Percentiles rank a stretch among this genome's conserved stretches.
Evolutionary conservation across 805 yeast species (phyloP).

Genomic region (Tetrapisispora nanseiensis): DNA sequence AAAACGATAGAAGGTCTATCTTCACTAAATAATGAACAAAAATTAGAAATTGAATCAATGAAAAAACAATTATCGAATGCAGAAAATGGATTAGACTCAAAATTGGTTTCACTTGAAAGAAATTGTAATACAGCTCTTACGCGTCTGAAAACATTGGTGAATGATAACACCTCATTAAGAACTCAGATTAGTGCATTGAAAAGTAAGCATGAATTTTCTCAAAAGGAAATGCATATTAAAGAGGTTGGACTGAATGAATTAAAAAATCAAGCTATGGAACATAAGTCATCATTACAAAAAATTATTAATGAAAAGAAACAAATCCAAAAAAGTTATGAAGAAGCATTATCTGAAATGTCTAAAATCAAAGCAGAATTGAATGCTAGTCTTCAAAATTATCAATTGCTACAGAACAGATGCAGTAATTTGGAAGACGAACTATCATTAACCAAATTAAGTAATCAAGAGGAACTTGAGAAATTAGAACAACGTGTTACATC

Average conservation of each 20-base stretch:
- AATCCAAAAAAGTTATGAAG: constrained; percentile 21
- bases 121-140: constrained; percentile 30
- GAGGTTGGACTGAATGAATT: constrained; percentile 29
- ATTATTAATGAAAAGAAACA: too few relatives aligned
- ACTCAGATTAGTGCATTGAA: constrained; percentile 32
- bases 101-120: constrained; percentile 27
- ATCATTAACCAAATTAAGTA: constrained; percentile 23
- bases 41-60: constrained; percentile 26
- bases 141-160: constrained; percentile 31
- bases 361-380: constrained; percentile 21
- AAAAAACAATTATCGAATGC: constrained; percentile 25
- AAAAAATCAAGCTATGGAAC: constrained; percentile 19
- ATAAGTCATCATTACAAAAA: too few relatives aligned
- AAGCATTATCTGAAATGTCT: constrained; percentile 21
- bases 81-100: constrained; percentile 29
- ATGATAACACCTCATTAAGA: constrained; percentile 38
- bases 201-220: constrained; percentile 30
- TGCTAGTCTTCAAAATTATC: constrained; percentile 19
- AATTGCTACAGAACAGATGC: constrained; percentile 36
- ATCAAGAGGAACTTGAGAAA: constrained; percentile 33
- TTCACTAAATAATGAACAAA: constrained; percentile 20
- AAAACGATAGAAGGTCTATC: constrained; percentile 45
- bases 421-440: constrained; percentile 30
- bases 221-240: constrained; percentile 29
- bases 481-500: constrained; percentile 28